phyloP scores from a whole-genome alignment of 306 rosid species.

The Medicago lupulina region DNA sequence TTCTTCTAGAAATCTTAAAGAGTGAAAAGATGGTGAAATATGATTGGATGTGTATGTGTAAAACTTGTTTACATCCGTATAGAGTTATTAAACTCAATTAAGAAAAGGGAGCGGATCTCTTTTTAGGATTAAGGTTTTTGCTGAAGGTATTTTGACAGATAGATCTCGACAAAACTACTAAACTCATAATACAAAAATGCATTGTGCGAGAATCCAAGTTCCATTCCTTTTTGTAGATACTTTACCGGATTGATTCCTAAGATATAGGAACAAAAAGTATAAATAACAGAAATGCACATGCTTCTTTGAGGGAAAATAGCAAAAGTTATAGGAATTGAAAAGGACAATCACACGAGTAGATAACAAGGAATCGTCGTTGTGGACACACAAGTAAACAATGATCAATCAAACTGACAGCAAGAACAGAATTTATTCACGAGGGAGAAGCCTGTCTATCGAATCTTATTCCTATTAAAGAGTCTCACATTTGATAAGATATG shows the following conservation, averaged over 20 bases:
- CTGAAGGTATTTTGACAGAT: not conserved
- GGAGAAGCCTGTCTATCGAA: too few species aligned
- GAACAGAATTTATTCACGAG: not conserved
- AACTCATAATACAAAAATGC: not conserved
- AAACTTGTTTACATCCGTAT: not conserved
- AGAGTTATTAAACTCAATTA: not conserved
- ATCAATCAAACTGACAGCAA: not conserved
- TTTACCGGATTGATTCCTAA: not conserved
- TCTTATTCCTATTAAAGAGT: too few species aligned
- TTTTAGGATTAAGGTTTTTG: not conserved
- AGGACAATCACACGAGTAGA: not conserved
- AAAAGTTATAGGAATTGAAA: constrained; percentile 19
- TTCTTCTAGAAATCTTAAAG: not conserved
- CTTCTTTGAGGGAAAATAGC: not conserved
- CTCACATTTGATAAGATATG: too few species aligned
- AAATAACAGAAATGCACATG: constrained; percentile 12
- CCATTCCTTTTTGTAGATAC: not conserved
- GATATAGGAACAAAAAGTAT: not conserved
- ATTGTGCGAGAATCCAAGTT: not conserved
- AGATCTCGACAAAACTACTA: not conserved
- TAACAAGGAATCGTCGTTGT: constrained; percentile 5
- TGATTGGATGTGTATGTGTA: constrained; percentile 2
- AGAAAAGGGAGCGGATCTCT: not conserved
- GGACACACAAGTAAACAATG: constrained; percentile 3
- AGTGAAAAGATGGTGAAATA: not conserved